Evolutionary conservation across 2,329 filamentous ascomycete genomes (phyloP).

Genomic region (Didymella segeticola): DNA sequence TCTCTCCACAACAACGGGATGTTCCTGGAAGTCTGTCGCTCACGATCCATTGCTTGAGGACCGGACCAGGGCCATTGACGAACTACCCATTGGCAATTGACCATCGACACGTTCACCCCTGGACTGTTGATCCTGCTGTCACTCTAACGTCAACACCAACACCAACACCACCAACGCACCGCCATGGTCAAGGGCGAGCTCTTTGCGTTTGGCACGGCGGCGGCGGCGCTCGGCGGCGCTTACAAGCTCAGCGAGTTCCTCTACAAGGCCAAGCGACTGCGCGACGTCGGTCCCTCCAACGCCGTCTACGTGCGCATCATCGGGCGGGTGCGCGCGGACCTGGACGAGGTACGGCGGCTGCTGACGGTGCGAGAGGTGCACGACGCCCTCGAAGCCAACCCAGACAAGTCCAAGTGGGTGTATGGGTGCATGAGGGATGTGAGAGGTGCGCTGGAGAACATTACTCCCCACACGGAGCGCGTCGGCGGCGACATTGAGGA

Average conservation of each 20-base stretch:
- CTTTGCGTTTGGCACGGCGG: slow-evolving; percentile 42
- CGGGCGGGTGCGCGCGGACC: slow-evolving; percentile 45
- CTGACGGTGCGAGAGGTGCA: slow-evolving; percentile 47
- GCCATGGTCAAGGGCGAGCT: slow-evolving; percentile 44
- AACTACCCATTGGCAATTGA: too few species aligned
- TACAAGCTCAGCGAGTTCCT: slow-evolving; percentile 50
- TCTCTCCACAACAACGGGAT: slow-evolving; percentile 38
- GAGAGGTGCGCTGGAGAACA: slow-evolving; percentile 47
- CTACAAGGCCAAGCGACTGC: slow-evolving; percentile 44
- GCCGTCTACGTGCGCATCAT: slow-evolving; percentile 50
- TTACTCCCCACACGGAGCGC: slow-evolving; percentile 46
- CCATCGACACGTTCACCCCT: too few species aligned
- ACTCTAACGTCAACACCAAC: too few species aligned
- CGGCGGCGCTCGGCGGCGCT: slow-evolving; percentile 44
- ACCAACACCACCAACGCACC: slow-evolving; percentile 13
- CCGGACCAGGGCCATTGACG: background rate
- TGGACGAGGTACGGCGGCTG: slow-evolving; percentile 48
- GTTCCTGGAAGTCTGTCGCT: slow-evolving; percentile 40
- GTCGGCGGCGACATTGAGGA: slow-evolving; percentile 44
- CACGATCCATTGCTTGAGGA: slow-evolving; percentile 26
- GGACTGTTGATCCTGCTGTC: too few species aligned
- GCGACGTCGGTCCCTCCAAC: slow-evolving; percentile 47
- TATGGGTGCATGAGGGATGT: slow-evolving; percentile 46
- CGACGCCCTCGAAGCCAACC: slow-evolving; percentile 46
- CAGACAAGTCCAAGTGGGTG: slow-evolving; percentile 49